Evolutionary conservation across 1,284 basidiomycete genomes (phyloP), one percentile per base, ranked within the genome.

Genomic region (Ustilago shanxiensis): DNA sequence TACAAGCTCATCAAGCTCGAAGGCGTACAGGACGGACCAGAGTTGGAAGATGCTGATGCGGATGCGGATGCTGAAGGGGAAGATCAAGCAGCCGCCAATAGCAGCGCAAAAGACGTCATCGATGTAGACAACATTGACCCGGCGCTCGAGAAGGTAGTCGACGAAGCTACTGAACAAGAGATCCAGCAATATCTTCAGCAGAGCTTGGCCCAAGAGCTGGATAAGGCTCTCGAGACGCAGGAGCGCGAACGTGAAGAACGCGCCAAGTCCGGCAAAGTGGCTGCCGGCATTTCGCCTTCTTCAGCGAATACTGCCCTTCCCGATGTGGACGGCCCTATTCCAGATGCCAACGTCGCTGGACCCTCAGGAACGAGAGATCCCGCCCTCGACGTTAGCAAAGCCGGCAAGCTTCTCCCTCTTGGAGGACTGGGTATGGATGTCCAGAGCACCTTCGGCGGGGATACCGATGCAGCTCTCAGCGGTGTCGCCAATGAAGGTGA

Each of bases 51-150:
- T 14, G 47, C 53, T 26, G 68, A 61, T 66, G 80, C 66, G 52
- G 77, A 82, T 31, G 69, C 88, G 24, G 89, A 89, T 6, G 90
- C 91, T 66, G 92, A 93, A 35, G 73, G 47, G 24, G 75, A 81
- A 53, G 47, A 41, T 8, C 39, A 54, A 11, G 51, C n/a, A 16
- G 65, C 37, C 16, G 60, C 47, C 18, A 50, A 51, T 39, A 33
- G 37, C 73, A 68, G 69, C 81, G 71, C 80, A 81, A 84, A 56
- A 33, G 59, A 33, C 3, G 52, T 50, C n/a, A 64, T 64, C 20
- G 54, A 50, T 18, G 39, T 58, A 29, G 60, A 66, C 39, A 47
- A n/a, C 28, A 68, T 77, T 45, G 78, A 81, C 47, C 75, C 75
- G 2, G 74, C 60, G 2, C 45, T 80, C 16, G 83, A 84, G 16